Conservation (phyloP, 352 stramenopile species). For the Pythium aquatile region DNA sequence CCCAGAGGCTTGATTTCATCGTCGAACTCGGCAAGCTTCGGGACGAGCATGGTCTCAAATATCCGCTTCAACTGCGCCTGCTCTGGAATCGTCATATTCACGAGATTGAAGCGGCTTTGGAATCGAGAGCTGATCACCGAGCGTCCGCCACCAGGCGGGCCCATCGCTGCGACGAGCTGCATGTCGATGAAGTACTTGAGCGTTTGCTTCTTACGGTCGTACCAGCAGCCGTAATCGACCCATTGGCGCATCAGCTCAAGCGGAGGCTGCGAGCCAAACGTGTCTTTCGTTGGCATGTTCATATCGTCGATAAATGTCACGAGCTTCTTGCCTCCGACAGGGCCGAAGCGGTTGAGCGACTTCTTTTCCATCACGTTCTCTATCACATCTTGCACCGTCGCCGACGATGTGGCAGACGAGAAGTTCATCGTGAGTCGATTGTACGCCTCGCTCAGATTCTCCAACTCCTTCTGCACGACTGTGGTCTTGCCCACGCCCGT, state of each 20-base stretch:
- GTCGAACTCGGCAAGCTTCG: constrained; percentile 84
- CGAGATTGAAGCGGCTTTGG: constrained; percentile 89
- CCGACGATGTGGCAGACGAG: constrained; percentile 86
- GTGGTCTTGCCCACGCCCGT: constrained; percentile 90
- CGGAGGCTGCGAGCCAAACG: constrained; percentile 90
- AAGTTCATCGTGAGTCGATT: constrained; percentile 87
- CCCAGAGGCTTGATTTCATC: constrained; percentile 87
- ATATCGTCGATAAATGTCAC: constrained; percentile 92
- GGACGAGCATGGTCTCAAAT: constrained; percentile 88
- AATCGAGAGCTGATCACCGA: constrained; percentile 89
- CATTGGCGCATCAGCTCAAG: constrained; percentile 90
- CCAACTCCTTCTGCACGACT: constrained; percentile 79
- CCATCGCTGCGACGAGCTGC: constrained; percentile 89
- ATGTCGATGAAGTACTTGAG: constrained; percentile 92
- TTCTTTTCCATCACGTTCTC: constrained; percentile 91
- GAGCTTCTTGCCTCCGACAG: constrained; percentile 83
- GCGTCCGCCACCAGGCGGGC: constrained; percentile 78
- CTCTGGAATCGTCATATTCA: constrained; percentile 90
- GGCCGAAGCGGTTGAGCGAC: constrained; percentile 86
- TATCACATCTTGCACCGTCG: constrained; percentile 89
- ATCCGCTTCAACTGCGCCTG: constrained; percentile 83
- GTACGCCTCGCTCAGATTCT: constrained; percentile 75
- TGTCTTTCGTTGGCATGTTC: constrained; percentile 91
- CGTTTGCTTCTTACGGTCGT: constrained; percentile 89
- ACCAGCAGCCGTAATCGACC: constrained; percentile 93